Evolutionary conservation across 1,284 basidiomycete species (phyloP), one percentile per base, ranked within the genome.

Genomic region (Waitea zeae): DNA sequence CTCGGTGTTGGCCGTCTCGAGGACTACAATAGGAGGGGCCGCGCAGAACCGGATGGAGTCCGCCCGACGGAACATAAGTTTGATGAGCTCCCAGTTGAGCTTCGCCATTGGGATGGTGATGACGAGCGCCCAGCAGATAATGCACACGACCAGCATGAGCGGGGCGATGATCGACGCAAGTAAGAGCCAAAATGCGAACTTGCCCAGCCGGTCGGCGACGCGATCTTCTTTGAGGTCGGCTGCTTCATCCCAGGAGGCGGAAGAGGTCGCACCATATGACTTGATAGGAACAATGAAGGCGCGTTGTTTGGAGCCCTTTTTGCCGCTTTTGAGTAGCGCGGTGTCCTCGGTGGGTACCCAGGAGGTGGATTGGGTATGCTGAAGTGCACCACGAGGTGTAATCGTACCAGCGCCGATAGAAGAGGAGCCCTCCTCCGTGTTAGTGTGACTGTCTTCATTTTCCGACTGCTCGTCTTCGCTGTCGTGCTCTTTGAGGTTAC

Each of bases 81-180:
- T 77, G 50, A 98, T 67, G 28, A 99, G 67, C 12, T 77, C 86
- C 92, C 93, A 98, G 42, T 78, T 87, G 31, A 98, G 67, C 54
- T 86, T 93, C 22, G 92, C 95, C 95, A 98, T 99, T 5, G 95
- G 95, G 41, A 98, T 87, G 27, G 92, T 83, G 50, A 98, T 67
- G 40, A 98, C 79, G 41, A 90, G 65, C 17, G 67, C 86, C 89
- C 92, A 99, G 59, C 92, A 97, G 30, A 89, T 58, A 38, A 86
- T 50, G 51, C 89, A 92, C 20, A 87, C 84, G 40, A 79, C 38
- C 34, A 92, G 66, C 70, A 98, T 81, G 40, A 88, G 59, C 3
- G 95, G 95, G 1, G 87, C 82, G 46, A 99, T 77, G 48, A 96
- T 56, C 38, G 67, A 58, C 41, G 73, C 54, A 50, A 93, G 72